These are phyloP conservation scores for Colletotrichum musae DNA, from an alignment of 2,329 filamentous ascomycete species.

Conservation along the genomic window DNA sequence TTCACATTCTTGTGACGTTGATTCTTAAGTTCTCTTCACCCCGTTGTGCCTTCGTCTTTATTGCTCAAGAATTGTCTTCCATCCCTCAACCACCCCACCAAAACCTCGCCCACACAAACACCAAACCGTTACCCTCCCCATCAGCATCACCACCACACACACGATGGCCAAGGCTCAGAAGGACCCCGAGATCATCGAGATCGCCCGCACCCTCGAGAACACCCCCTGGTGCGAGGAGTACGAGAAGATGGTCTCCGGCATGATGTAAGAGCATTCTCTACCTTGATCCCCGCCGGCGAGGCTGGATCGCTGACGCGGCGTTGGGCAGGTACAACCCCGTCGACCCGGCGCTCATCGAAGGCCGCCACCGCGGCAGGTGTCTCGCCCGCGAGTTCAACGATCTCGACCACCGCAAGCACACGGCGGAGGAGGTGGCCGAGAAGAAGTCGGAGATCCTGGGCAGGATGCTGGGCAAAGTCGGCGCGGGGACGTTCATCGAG, in stretches of 20 bases:
- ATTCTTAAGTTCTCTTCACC: not conserved
- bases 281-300: too few relatives aligned
- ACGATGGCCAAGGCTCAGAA: slow-evolving; percentile 18
- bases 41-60: not conserved
- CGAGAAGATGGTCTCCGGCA: slow-evolving; percentile 38
- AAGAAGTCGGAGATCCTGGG: slow-evolving; percentile 59
- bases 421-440: slow-evolving; percentile 45
- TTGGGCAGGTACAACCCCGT: slow-evolving; percentile 61
- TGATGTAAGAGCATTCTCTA: slow-evolving; percentile 11
- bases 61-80: not conserved
- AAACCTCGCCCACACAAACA: not conserved
- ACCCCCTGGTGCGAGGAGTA: slow-evolving; percentile 33
- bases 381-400: slow-evolving; percentile 64
- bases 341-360: slow-evolving; percentile 58
- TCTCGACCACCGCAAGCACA: slow-evolving; percentile 67
- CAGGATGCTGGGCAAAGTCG: slow-evolving; percentile 61
- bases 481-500: slow-evolving; percentile 68
- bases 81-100: not conserved
- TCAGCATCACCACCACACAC: not conserved
- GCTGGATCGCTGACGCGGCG: too few relatives aligned
- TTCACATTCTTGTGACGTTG: not conserved
- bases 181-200: slow-evolving; percentile 23
- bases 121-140: too few relatives aligned
- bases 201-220: slow-evolving; percentile 11
- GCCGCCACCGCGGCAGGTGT: slow-evolving; percentile 64